Evolutionary conservation across 768 basidiomycete genomes (phyloP).

Genomic region (Candolleomyces efflorescens): DNA sequence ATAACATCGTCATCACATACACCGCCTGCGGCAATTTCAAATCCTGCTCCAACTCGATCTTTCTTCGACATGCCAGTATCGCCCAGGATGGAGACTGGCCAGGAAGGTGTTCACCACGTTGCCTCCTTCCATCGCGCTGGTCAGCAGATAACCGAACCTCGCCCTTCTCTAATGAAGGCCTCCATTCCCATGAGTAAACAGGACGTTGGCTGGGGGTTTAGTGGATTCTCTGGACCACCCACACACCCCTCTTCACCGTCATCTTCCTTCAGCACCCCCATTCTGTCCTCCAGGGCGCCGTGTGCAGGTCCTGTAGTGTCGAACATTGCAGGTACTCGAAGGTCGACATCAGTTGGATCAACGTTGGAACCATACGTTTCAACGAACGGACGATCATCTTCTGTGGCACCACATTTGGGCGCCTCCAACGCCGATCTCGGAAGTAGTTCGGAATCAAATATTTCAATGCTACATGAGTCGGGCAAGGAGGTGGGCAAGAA

Average conservation of each 20-base stretch:
- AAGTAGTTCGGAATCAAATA: conserved; percentile 1
- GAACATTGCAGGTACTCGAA: neutral
- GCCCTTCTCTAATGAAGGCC: conserved; percentile 11
- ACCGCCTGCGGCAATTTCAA: neutral
- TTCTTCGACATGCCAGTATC: neutral
- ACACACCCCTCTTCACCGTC: neutral
- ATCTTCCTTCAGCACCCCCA: neutral
- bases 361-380: neutral
- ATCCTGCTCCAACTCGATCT: neutral
- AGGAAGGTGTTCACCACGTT: neutral
- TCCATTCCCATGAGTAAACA: conserved; percentile 39
- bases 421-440: neutral
- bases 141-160: neutral
- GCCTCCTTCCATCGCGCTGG: too few relatives aligned
- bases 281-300: neutral
- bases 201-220: neutral
- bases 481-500: neutral
- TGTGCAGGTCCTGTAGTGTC: too few relatives aligned
- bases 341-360: neutral
- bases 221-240: neutral
- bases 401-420: neutral
- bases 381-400: neutral
- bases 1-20: neutral
- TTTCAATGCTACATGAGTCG: neutral
- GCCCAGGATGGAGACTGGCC: neutral